Percentiles rank a stretch among this genome's conserved stretches.
These are phyloP conservation scores for Phytophthora colocasiae DNA, from an alignment of 352 stramenopile genomes.

Conservation along the genomic window DNA sequence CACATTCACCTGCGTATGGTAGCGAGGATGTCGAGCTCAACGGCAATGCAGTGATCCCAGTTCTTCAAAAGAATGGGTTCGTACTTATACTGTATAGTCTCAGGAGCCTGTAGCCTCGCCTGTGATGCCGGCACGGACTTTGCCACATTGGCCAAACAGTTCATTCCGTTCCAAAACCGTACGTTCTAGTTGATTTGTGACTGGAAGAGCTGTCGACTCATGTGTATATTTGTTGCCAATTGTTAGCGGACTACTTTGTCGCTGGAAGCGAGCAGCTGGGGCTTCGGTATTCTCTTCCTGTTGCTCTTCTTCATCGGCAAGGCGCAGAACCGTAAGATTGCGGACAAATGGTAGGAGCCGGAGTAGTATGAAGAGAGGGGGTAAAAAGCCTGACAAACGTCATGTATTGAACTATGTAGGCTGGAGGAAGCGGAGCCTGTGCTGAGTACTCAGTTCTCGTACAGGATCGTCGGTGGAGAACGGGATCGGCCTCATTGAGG, in stretches of 20 bases:
- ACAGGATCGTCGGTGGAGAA: slow-evolving; percentile 67
- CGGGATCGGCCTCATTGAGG: slow-evolving; percentile 68
- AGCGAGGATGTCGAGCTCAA: too few species aligned
- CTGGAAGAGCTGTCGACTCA: background rate
- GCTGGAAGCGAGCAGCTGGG: slow-evolving; percentile 57
- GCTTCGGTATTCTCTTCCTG: slow-evolving; percentile 59
- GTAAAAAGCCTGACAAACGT: background rate
- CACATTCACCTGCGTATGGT: too few species aligned
- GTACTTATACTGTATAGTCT: background rate
- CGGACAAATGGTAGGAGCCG: slow-evolving; percentile 60
- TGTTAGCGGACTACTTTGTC: slow-evolving; percentile 54
- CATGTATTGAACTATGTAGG: slow-evolving; percentile 34
- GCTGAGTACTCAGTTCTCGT: slow-evolving; percentile 76
- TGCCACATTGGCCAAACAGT: slow-evolving; percentile 32
- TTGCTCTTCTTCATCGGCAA: slow-evolving; percentile 73
- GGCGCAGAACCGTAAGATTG: slow-evolving; percentile 69
- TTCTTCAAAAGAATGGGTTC: too few species aligned
- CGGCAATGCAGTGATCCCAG: too few species aligned
- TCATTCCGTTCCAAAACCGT: slow-evolving; percentile 51
- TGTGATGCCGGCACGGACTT: slow-evolving; percentile 30
- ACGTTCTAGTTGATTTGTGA: slow-evolving; percentile 8
- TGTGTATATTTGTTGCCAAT: slow-evolving; percentile 5
- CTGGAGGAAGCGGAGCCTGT: slow-evolving; percentile 69
- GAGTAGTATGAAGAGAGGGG: background rate
- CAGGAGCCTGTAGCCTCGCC: slow-evolving; percentile 19